Base-by-base conservation (phyloP, 768 basidiomycete species). In the Termitomyces sp. region DNA sequence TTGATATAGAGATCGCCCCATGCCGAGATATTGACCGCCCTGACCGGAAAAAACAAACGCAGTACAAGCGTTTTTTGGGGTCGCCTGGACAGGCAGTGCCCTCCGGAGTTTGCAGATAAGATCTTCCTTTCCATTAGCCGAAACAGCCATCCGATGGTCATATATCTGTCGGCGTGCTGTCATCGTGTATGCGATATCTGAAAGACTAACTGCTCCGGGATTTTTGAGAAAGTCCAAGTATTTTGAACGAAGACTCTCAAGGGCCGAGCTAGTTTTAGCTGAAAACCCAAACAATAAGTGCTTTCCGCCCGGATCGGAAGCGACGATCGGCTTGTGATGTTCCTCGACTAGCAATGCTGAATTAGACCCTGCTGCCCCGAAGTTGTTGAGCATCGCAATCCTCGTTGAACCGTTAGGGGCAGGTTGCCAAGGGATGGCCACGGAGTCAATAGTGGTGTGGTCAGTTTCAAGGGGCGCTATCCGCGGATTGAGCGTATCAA, bases 11-110 rank as follows among this genome's bases (percentile, higher is more conserved):
- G 68, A 66, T 31, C 68, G 57, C 0, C 84, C 87, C 87, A 89
- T 89, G 6, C 82, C 79, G 17, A 73, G 64, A 69, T 85, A 85
- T 59, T 89, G 86, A 33, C 79, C 73, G 40, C 87, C 89, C 64
- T 89, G 86, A 8, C 89, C 89, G 17, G 87, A 84, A 66, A 88
- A 89, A 3, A 89, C 83, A 62, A 90, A 88, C 5, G 82, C 75
- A 1, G 79, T 73, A 3, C 72, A 69, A n/a, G 65, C 60, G 1
- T 55, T 33, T 15, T 68, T 62, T n/a, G 63, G 58, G 23, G 68
- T 50, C 15, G 60, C 64, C 42, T 73, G 66, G 19, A 71, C 64
- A 23, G 74, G 62, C 3, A 70, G 52, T 7, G 79, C 72, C 0
- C 60, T 61, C 5, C 57, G 61, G 8, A 91, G 71, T 48, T 73